Conservation (phyloP, 495 filamentous ascomycete genomes). For the Aspergillus heteromorphus region DNA sequence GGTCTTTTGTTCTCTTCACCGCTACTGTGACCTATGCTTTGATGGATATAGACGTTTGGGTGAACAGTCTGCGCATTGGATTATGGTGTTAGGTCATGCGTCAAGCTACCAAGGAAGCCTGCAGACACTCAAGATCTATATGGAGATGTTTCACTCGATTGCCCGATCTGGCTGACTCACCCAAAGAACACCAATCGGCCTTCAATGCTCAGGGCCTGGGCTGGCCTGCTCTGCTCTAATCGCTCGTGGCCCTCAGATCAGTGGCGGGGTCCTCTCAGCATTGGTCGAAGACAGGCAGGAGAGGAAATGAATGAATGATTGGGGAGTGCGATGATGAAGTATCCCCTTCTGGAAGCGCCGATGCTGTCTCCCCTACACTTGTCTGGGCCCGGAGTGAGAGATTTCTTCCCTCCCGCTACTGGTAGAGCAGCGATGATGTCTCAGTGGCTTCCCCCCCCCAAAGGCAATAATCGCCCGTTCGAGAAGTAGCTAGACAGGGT, state of each 20-base stretch:
- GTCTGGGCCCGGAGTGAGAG: neutral
- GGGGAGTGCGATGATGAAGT: neutral
- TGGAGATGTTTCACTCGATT: slow-evolving; percentile 26
- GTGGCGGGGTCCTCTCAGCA: neutral
- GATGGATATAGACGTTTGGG: neutral
- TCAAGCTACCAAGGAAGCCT: slow-evolving; percentile 21
- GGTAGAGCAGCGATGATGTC: slow-evolving; percentile 2
- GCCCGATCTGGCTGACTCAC: slow-evolving; percentile 6
- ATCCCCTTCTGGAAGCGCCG: neutral
- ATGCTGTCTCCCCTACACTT: neutral
- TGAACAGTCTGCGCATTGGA: slow-evolving; percentile 5
- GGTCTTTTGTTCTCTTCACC: slow-evolving; percentile 14
- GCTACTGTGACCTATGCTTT: slow-evolving; percentile 9
- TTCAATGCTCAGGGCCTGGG: neutral
- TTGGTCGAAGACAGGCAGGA: no score
- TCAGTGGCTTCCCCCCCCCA: neutral
- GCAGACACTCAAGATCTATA: slow-evolving; percentile 22
- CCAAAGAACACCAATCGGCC: neutral
- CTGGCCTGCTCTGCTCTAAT: neutral
- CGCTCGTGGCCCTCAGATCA: neutral
- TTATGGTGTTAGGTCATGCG: slow-evolving; percentile 11
- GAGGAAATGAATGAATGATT: neutral
- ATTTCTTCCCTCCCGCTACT: neutral
- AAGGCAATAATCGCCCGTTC: neutral
- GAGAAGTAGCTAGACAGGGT: neutral